phyloP scores from a whole-genome alignment of 2,329 filamentous ascomycete species.

The Xylariaceae sp. region DNA sequence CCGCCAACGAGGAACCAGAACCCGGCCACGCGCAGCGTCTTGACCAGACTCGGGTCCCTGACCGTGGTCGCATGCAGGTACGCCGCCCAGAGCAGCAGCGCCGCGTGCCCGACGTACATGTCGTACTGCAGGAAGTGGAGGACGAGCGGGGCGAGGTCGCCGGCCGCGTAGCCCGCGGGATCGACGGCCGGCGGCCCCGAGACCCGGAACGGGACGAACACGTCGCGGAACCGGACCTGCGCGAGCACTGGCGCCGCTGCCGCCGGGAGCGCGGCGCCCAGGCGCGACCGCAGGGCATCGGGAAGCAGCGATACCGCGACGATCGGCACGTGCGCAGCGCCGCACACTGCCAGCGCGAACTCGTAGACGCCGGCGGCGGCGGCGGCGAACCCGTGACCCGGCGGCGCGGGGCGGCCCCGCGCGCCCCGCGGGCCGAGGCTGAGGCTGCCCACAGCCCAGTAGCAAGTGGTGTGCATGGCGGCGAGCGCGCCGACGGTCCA shows the following conservation, averaged over 20 bases:
- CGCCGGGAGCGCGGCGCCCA: conserved; percentile 23
- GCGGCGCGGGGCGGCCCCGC: conserved; percentile 27
- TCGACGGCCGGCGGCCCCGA: conserved; percentile 22
- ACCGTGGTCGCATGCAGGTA: conserved; percentile 33
- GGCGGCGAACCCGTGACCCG: conserved; percentile 30
- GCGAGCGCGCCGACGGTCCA: conserved; percentile 25
- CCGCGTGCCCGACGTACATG: conserved; percentile 30
- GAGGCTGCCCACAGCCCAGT: conserved; percentile 30
- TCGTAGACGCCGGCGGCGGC: conserved; percentile 35
- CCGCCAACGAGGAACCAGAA: conserved; percentile 35
- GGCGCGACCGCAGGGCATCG: conserved; percentile 22
- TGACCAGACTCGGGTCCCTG: conserved; percentile 17
- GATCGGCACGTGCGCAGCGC: conserved; percentile 31
- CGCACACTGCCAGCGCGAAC: conserved; percentile 31
- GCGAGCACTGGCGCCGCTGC: conserved; percentile 24
- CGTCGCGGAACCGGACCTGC: conserved; percentile 28
- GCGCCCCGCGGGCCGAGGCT: conserved; percentile 25
- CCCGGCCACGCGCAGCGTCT: conserved; percentile 24
- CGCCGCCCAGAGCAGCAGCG: conserved; percentile 35
- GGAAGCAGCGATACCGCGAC: conserved; percentile 29
- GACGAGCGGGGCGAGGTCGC: conserved; percentile 28
- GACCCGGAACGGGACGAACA: conserved; percentile 31
- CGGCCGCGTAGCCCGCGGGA: conserved; percentile 22
- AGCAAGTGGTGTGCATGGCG: conserved; percentile 28
- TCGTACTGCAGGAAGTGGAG: conserved; percentile 37